A percentile compares a stretch with the other conserved stretches of the same genome.
Evolutionary conservation across 257 asterid species (phyloP).

Genomic region (Solanum appendiculatum): DNA sequence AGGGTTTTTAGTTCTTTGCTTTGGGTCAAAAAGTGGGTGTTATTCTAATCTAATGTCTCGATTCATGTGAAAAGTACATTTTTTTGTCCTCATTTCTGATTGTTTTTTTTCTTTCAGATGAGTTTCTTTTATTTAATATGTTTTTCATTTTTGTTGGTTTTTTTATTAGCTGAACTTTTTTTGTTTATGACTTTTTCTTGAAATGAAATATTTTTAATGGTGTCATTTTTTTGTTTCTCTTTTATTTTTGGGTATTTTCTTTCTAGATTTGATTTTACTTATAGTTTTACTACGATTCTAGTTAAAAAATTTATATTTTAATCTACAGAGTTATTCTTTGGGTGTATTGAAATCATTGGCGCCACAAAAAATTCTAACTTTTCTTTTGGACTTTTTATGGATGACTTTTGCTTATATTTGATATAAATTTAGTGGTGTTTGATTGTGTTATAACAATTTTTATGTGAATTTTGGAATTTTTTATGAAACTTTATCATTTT

Average conservation of each 20-base stretch:
- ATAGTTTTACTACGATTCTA: neutral
- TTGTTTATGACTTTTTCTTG: neutral
- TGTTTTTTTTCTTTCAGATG: neutral
- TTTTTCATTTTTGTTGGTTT: neutral
- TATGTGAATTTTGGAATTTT: neutral
- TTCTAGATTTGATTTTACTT: neutral
- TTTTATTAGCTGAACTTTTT: neutral
- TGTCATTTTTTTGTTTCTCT: neutral
- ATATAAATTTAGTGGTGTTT: neutral
- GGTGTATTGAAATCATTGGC: neutral
- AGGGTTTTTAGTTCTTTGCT: too few species aligned
- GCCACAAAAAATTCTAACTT: slow-evolving; percentile 38
- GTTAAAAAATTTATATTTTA: too few species aligned
- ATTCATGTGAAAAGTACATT: neutral
- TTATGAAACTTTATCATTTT: neutral
- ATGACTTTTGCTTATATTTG: neutral
- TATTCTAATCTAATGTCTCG: neutral
- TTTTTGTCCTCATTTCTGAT: neutral
- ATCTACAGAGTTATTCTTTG: neutral
- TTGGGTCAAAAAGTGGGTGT: neutral
- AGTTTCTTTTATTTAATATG: neutral
- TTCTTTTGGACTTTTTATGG: neutral
- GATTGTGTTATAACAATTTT: slow-evolving; percentile 2
- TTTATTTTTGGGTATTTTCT: neutral
- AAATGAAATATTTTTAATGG: neutral